Conservation (phyloP, 768 basidiomycete species). For the Trametopsis cervina region DNA sequence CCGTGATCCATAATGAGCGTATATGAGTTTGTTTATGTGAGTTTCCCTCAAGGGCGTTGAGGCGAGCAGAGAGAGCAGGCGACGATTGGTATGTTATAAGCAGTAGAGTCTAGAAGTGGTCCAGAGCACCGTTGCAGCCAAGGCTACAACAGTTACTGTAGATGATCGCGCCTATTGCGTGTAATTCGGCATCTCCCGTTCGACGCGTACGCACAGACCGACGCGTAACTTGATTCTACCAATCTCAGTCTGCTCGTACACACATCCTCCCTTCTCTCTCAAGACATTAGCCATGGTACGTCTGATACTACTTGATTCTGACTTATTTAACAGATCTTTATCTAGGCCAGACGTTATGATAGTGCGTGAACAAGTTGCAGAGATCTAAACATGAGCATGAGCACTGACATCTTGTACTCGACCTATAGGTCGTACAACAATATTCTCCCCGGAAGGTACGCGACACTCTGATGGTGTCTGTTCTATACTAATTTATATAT, state of each 20-base stretch:
- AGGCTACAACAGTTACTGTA: too few species aligned
- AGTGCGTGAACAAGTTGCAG: conserved; percentile 58
- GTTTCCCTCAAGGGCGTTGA: too few species aligned
- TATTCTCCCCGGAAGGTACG: conserved; percentile 96
- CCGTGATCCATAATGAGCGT: conserved; percentile 24
- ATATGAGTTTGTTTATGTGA: too few species aligned
- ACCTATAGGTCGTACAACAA: conserved; percentile 81
- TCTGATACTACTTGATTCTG: too few species aligned
- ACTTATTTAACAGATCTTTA: too few species aligned
- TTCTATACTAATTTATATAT: conserved; percentile 9
- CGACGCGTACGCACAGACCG: conserved; percentile 10
- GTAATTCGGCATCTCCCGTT: conserved; percentile 3
- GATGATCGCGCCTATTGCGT: not conserved
- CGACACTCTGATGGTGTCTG: conserved; percentile 2
- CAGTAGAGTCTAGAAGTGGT: too few species aligned
- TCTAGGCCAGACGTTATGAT: conserved; percentile 88
- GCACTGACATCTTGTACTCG: conserved; percentile 4
- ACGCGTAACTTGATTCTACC: conserved; percentile 1
- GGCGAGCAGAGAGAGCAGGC: too few species aligned
- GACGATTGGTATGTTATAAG: too few species aligned
- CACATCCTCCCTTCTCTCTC: not conserved
- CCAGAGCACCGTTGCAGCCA: too few species aligned
- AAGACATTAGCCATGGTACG: not conserved
- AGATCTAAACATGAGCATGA: too few species aligned
- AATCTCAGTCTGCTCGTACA: not conserved